Conservation (phyloP, 306 rosid species). For the Trifolium subterraneum region DNA sequence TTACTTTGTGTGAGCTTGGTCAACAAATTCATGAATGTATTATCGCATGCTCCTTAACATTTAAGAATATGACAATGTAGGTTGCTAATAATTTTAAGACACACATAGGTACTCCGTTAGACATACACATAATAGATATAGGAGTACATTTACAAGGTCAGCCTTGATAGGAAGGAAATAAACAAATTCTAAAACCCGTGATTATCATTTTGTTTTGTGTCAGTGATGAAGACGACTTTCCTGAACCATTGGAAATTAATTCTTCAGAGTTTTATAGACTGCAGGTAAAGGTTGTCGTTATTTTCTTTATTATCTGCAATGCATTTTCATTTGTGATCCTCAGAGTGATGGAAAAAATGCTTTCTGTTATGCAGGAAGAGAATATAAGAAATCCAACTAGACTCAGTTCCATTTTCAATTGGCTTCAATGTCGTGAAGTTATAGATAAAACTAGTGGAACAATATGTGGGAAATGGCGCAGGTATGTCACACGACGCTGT, state of each 20-base stretch:
- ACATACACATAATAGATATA: neutral
- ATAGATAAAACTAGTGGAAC: conserved; percentile 56
- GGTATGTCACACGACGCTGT: conserved; percentile 53
- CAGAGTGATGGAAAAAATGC: conserved; percentile 41
- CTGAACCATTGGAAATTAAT: conserved; percentile 58
- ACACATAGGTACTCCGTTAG: neutral
- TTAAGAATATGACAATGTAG: conserved; percentile 5
- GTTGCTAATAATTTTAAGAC: conserved; percentile 1
- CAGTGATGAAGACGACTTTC: conserved; percentile 61
- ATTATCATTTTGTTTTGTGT: conserved; percentile 42
- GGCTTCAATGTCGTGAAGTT: conserved; percentile 86
- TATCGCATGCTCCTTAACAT: neutral
- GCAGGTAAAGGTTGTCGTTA: conserved; percentile 54
- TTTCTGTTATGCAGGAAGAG: conserved; percentile 56
- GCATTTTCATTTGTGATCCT: conserved; percentile 42
- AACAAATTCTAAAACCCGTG: neutral
- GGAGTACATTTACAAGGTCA: neutral
- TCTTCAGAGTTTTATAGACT: conserved; percentile 50
- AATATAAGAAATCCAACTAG: conserved; percentile 47
- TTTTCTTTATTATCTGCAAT: conserved; percentile 8
- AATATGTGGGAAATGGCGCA: conserved; percentile 93
- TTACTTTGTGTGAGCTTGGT: neutral
- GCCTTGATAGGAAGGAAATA: neutral
- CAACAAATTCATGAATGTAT: neutral
- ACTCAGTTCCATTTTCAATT: conserved; percentile 66